Percentiles rank a stretch among this genome's conserved stretches.
phyloP scores from a whole-genome alignment of 345 rosid genomes.

The Punica granatum region DNA sequence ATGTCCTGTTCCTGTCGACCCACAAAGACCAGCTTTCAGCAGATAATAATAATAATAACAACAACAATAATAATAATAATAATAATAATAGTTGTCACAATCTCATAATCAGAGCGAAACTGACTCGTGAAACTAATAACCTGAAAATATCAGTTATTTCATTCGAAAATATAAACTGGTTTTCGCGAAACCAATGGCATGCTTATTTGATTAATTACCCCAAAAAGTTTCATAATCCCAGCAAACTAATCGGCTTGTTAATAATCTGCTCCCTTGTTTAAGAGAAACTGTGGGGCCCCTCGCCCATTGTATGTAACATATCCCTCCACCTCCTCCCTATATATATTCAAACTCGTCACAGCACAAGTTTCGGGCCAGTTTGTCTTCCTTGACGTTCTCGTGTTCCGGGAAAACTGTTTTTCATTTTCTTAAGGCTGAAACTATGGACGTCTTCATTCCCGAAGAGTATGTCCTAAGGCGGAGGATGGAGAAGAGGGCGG shows the following conservation, averaged over 20 bases:
- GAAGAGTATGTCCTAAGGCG: conserved; percentile 55
- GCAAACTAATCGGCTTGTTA: not conserved
- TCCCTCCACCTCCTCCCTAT: not conserved
- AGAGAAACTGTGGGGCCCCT: conserved; percentile 8
- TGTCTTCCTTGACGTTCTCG: not conserved
- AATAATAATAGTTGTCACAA: too few species aligned
- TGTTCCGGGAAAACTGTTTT: not conserved
- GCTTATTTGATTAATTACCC: not conserved
- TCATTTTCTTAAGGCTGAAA: not conserved
- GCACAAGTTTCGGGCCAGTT: not conserved
- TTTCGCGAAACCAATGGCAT: not conserved
- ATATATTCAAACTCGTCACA: not conserved
- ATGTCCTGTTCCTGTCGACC: too few species aligned
- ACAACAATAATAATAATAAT: too few species aligned
- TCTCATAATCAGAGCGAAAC: too few species aligned
- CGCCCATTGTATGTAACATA: conserved; percentile 9
- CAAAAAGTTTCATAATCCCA: not conserved
- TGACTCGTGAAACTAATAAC: too few species aligned
- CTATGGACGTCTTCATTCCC: conserved; percentile 59
- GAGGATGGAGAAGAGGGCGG: conserved; percentile 44
- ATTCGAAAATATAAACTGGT: not conserved
- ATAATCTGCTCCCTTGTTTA: conserved; percentile 6
- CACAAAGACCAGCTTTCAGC: too few species aligned
- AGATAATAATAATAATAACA: not conserved
- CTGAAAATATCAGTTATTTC: too few species aligned